Evolutionary conservation across 2,329 filamentous ascomycete species (phyloP).

Genomic region (Pseudopyricularia cyperi): DNA sequence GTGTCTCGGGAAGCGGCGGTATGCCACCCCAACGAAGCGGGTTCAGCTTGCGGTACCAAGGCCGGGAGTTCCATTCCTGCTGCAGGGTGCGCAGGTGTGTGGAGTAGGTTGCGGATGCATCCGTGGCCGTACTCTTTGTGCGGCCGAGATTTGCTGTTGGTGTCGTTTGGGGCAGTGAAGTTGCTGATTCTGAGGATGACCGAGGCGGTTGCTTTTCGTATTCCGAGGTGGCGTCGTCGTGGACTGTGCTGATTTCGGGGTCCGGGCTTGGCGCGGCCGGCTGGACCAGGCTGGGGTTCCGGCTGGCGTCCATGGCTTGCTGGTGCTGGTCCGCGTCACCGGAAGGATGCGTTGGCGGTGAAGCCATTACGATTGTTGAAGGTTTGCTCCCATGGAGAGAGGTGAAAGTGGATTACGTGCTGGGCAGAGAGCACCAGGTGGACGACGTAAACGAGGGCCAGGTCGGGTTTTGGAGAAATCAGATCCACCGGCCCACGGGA

Average conservation of each 20-base stretch:
- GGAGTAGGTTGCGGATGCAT: conserved; percentile 33
- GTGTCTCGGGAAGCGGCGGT: conserved; percentile 41
- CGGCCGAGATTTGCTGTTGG: conserved; percentile 16
- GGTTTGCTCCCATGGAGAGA: no score
- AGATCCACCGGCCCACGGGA: no score
- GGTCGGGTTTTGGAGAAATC: no score
- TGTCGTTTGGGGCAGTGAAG: not conserved
- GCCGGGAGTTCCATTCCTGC: conserved; percentile 27
- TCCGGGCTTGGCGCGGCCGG: not conserved
- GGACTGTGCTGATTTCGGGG: not conserved
- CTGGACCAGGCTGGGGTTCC: not conserved
- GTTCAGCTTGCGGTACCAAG: conserved; percentile 50
- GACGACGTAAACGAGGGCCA: no score
- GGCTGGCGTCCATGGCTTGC: not conserved
- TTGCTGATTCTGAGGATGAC: not conserved
- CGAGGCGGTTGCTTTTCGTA: not conserved
- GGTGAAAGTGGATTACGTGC: no score
- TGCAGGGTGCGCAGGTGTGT: conserved; percentile 2
- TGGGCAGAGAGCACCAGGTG: no score
- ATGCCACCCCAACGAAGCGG: conserved; percentile 46
- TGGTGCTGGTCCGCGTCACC: not conserved
- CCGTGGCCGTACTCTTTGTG: conserved; percentile 40
- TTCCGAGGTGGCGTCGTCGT: not conserved
- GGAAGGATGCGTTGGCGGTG: not conserved
- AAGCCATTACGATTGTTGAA: no score